Base-by-base conservation (phyloP, 805 yeast species). In the Candida schatavii region DNA sequence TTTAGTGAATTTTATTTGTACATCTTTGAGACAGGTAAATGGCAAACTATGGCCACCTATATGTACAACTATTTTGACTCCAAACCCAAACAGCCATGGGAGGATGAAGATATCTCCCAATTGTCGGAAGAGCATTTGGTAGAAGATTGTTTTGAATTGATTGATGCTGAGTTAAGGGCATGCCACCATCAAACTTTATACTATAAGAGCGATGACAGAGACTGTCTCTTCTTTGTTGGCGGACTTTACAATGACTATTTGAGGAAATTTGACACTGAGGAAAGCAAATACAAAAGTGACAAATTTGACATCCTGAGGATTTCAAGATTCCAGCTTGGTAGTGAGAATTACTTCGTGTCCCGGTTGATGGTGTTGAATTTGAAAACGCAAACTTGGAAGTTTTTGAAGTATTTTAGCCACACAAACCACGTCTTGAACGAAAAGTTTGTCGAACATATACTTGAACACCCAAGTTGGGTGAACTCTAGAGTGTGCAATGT, bases 311-410 rank as follows among this genome's bases (percentile, higher is more conserved):
- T 69, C 4, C 49, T 68, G 5, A 49, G 66, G 26, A 49, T 68
- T 23, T 46, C 63, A 3, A 56, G 57, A 49, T 55, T 64, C 36
- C 59, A 56, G 43, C 44, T 68, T 18, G 47, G 55, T 1, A 45
- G 62, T 6, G 46, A 49, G 20, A 66, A 66, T 46, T 35, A 54
- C 29, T 58, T 63, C 31, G 45, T 61, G 7, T 52, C 62, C 37
- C 55, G 74, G 31, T 46, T 69, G 22, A 57, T 68, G 13, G 64
- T 59, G 14, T 59, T 67, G 33, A 68, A 68, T 47, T 48, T 68
- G 34, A 59, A 57, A 36, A 64, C 74, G 3, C 72, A 67, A 45
- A 64, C 66, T 4, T 70, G 74, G 74, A 57, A 60, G 40, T 69
- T 66, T 48, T 47, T 58, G 39, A 55, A 61, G 36, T 68, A 61